These are phyloP conservation scores for Suhomyces kunorum DNA, from an alignment of 1,139 yeast species.

Conservation along the genomic window DNA sequence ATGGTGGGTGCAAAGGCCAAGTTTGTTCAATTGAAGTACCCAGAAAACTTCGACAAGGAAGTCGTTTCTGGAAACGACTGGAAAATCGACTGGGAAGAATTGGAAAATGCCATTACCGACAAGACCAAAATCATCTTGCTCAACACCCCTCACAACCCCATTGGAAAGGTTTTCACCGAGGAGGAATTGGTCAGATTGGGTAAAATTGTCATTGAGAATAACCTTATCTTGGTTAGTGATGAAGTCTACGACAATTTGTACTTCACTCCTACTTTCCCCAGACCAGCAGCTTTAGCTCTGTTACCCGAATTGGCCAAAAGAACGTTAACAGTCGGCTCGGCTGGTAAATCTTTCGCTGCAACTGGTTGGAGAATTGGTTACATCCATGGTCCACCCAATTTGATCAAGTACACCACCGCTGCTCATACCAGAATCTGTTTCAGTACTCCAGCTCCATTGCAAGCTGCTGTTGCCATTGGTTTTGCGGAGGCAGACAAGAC, in stretches of 20 bases:
- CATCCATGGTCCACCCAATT: conserved; percentile 83
- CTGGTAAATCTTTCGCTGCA: conserved; percentile 96
- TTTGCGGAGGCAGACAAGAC: conserved; percentile 59
- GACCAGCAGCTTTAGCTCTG: conserved; percentile 75
- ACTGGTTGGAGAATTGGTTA: conserved; percentile 99
- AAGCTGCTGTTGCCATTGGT: conserved; percentile 86
- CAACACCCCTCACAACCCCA: conserved; percentile 95
- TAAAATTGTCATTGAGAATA: conserved; percentile 76
- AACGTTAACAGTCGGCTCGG: conserved; percentile 91
- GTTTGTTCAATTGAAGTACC: conserved; percentile 83
- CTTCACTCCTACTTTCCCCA: conserved; percentile 65
- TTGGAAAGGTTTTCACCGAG: conserved; percentile 82
- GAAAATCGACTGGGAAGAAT: conserved; percentile 77
- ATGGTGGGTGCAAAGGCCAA: conserved; percentile 90
- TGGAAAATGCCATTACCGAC: conserved; percentile 65
- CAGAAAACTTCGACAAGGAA: conserved; percentile 64
- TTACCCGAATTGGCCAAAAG: conserved; percentile 73
- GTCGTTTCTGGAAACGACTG: conserved; percentile 82
- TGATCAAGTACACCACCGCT: conserved; percentile 76
- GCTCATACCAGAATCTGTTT: conserved; percentile 95
- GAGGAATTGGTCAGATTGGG: conserved; percentile 78
- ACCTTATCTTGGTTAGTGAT: conserved; percentile 79
- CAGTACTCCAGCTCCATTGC: conserved; percentile 89
- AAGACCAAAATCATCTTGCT: conserved; percentile 84
- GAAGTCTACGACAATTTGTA: conserved; percentile 93